Percentiles rank a stretch among this genome's conserved stretches.
phyloP scores from a whole-genome alignment of 768 basidiomycete species.

The Boletellus ananas region DNA sequence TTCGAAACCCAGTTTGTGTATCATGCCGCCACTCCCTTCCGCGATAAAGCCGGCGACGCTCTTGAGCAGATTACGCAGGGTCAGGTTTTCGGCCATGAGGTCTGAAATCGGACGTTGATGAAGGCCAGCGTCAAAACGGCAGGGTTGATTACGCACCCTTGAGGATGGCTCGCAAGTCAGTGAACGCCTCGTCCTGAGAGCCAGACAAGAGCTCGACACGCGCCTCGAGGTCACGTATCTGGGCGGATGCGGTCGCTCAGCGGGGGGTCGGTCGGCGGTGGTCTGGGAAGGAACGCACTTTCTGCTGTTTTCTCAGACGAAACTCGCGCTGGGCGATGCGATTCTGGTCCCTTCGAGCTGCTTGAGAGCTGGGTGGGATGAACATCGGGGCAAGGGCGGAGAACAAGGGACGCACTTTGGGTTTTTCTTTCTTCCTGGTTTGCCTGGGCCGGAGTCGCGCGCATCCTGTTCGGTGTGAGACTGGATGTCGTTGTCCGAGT shows the following conservation, averaged over 20 bases:
- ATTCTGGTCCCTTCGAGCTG: slow-evolving; percentile 84
- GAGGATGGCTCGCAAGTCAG: slow-evolving; percentile 77
- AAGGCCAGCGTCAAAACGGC: neutral
- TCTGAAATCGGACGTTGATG: slow-evolving; percentile 40
- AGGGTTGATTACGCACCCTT: slow-evolving; percentile 47
- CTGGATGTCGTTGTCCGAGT: slow-evolving; percentile 69
- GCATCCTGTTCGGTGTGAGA: slow-evolving; percentile 37
- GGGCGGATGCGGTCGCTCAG: slow-evolving; percentile 8
- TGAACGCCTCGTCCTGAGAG: slow-evolving; percentile 83
- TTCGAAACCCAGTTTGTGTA: slow-evolving; percentile 79
- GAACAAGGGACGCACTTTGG: slow-evolving; percentile 57
- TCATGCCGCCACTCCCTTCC: slow-evolving; percentile 75
- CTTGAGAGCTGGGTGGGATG: slow-evolving; percentile 62
- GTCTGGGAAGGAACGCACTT: slow-evolving; percentile 39
- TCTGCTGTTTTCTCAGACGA: slow-evolving; percentile 85
- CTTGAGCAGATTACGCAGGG: slow-evolving; percentile 73
- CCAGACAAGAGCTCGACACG: slow-evolving; percentile 93
- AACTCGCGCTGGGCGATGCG: slow-evolving; percentile 93
- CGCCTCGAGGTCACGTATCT: slow-evolving; percentile 96
- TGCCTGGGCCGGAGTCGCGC: slow-evolving; percentile 23
- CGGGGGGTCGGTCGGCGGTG: neutral
- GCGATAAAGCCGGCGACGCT: slow-evolving; percentile 79
- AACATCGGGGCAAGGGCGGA: slow-evolving; percentile 11
- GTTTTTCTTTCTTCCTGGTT: slow-evolving; percentile 80
- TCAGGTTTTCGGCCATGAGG: slow-evolving; percentile 86